Conservation (phyloP, 345 rosid species). For the Microthlaspi erraticum region DNA sequence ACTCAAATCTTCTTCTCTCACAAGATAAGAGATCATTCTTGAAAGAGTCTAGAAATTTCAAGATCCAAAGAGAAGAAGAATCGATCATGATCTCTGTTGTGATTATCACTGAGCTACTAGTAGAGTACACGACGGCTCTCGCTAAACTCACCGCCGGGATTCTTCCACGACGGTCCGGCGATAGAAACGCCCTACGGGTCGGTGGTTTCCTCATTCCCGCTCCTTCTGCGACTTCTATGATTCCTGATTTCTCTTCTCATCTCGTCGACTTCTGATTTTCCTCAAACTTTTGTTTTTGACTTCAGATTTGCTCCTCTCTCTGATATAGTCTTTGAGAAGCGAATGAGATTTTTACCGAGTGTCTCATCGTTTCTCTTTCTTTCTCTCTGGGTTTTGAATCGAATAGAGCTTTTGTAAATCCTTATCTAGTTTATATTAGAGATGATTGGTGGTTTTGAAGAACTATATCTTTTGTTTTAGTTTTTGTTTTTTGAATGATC, state of each 20-base stretch:
- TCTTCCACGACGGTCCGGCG: constrained; percentile 42
- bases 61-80: background rate
- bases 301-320: constrained; percentile 14
- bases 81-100: constrained; percentile 62
- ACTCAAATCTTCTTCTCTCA: constrained; percentile 16
- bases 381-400: background rate
- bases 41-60: background rate
- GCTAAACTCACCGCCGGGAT: constrained; percentile 51
- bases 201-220: constrained; percentile 33
- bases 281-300: background rate
- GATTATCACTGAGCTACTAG: constrained; percentile 57
- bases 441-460: constrained; percentile 16
- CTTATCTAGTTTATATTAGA: constrained; percentile 27
- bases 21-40: background rate
- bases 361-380: constrained; percentile 30
- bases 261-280: constrained; percentile 44
- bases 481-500: too few species aligned
- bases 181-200: constrained; percentile 33
- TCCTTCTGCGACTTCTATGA: constrained; percentile 26
- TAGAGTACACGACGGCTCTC: constrained; percentile 58
- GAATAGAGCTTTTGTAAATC: constrained; percentile 30
- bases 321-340: constrained; percentile 15
- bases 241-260: constrained; percentile 46
- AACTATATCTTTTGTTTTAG: background rate
- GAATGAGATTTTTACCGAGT: constrained; percentile 31